Conservation (phyloP, 164 flowering plant genomes). For the Vitis vinifera region ASM3070453v1 NC_081808.1:24478001-24478500, state of each 20-base stretch:
- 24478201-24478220: conserved; percentile 9
- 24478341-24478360: conserved; percentile 8
- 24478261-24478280: conserved; percentile 19
- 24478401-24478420: conserved; percentile 30
- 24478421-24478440: conserved; percentile 37
- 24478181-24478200: conserved; percentile 8
- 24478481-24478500: conserved; percentile 62
- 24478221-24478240: conserved; percentile 9
- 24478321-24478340: conserved; percentile 8
- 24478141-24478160: conserved; percentile 6
- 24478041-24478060: not conserved
- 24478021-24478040: not conserved
- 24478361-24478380: conserved; percentile 18
- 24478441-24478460: conserved; percentile 41
- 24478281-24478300: conserved; percentile 8
- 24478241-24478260: conserved; percentile 4
- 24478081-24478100: conserved; percentile 7
- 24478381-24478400: conserved; percentile 27
- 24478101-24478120: conserved; percentile 10
- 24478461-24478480: conserved; percentile 66
- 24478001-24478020: conserved; percentile 1
- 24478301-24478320: conserved; percentile 19
- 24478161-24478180: conserved; percentile 7
- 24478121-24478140: conserved; percentile 8
- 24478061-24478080: conserved; percentile 12